Base-by-base conservation (phyloP, 768 basidiomycete species). In the Lactarius vividus region DNA sequence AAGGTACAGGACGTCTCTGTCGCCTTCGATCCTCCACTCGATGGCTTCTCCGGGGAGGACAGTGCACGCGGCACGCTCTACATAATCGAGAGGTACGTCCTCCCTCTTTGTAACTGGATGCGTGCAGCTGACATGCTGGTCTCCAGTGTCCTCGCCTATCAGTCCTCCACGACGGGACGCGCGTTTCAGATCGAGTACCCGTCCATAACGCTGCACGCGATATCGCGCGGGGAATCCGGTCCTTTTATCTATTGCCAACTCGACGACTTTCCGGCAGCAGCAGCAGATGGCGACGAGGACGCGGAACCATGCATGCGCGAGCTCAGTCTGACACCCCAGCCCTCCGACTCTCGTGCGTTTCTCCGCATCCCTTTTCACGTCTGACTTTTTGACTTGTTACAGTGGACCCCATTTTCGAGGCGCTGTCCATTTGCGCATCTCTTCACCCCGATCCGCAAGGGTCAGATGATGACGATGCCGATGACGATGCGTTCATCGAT, bases 241-340 rank as follows among this genome's bases (percentile, higher is more conserved):
- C 87, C 91, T 4, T 89, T 86, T 8, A 84, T 98, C 73, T 98
- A 98, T 76, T 97, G 95, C 74, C 97, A 99, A 71, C 84, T 98
- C 13, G 96, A 97, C 71, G 93, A 93, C 58, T 77, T 77, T n/a
- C 77, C 74, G 23, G 72, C 70, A 6, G 64, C 68, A 31, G 69
- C 71, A 28, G 71, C 74, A 18, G 76, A 81, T 35, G 75, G 74
- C 31, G 80, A 79, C 40, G 80, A 81, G 23, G 78, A 81, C n/a
- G 75, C 74, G 62, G 37, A 39, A 39, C 69, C 75, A 49, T 81
- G 84, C 9, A 88, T 96, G 85, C 82, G 91, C 61, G 96, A 98
- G 73, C 80, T 99, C 62, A 84, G 76, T 70, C 88, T 99, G 71
- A 79, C 88, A 16, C 91, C 96, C 2, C 77, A 82, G 69, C 78